These are phyloP conservation scores for Grifola frondosa DNA, from an alignment of 1,284 basidiomycete genomes.

Conservation along the genomic window DNA sequence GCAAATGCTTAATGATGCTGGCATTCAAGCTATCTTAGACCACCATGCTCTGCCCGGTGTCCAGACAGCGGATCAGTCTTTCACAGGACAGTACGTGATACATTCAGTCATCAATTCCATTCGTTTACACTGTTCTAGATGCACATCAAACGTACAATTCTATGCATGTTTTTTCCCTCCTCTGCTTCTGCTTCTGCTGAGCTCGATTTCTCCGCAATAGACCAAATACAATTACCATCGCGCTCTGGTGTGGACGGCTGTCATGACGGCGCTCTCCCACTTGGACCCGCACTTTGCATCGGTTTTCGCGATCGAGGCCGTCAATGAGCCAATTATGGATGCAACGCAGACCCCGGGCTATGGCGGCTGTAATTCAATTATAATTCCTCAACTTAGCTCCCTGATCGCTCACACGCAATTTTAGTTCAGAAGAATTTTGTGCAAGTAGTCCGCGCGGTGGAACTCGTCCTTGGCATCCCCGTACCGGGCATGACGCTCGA, in stretches of 20 bases:
- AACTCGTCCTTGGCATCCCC: conserved; percentile 57
- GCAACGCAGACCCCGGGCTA: conserved; percentile 62
- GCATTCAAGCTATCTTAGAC: conserved; percentile 68
- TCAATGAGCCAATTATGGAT: conserved; percentile 76
- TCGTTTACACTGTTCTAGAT: conserved; percentile 35
- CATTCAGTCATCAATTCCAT: neutral
- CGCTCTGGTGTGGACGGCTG: conserved; percentile 73
- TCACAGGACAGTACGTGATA: conserved; percentile 58
- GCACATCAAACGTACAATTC: conserved; percentile 69
- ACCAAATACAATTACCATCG: conserved; percentile 70
- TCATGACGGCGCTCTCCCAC: conserved; percentile 72
- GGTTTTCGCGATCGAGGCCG: conserved; percentile 71
- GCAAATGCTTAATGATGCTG: conserved; percentile 54
- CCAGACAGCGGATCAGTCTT: conserved; percentile 55
- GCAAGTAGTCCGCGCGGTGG: conserved; percentile 60
- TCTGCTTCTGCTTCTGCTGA: neutral
- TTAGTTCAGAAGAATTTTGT: conserved; percentile 74
- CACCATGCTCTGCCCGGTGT: conserved; percentile 79
- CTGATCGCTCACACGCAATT: neutral
- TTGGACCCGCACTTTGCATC: conserved; percentile 62
- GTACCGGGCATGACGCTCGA: conserved; percentile 24
- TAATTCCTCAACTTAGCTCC: neutral
- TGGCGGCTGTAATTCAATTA: conserved; percentile 53
- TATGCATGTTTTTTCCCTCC: conserved; percentile 48
- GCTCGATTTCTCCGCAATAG: conserved; percentile 32